phyloP scores from a whole-genome alignment of 441 rosid genomes.

The Gossypium davidsonii region DNA sequence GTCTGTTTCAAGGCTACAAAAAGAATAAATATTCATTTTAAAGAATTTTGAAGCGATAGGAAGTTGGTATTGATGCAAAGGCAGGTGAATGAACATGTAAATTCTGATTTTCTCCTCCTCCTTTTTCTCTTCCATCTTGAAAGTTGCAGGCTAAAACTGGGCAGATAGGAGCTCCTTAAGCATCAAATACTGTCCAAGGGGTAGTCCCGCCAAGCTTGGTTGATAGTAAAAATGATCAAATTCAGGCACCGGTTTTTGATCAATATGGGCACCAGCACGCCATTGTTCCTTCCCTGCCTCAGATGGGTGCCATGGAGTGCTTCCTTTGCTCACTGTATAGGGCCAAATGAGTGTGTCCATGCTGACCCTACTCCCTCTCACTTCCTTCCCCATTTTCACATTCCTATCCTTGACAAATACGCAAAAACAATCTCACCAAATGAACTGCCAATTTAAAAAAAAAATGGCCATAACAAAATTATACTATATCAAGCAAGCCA shows the following conservation, averaged over 20 bases:
- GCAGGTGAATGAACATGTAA: neutral
- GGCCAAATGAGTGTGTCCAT: neutral
- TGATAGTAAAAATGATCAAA: neutral
- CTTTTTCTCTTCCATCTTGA: neutral
- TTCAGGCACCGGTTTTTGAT: neutral
- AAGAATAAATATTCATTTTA: neutral
- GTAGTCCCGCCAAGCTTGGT: neutral
- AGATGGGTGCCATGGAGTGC: neutral
- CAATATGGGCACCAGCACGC: neutral
- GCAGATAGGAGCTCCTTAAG: neutral
- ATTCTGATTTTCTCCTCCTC: neutral
- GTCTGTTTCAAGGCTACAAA: neutral
- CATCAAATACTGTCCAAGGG: neutral
- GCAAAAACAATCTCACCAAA: neutral
- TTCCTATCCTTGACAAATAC: neutral
- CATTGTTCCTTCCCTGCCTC: neutral
- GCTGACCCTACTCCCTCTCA: neutral
- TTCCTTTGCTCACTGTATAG: neutral
- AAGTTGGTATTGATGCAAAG: neutral
- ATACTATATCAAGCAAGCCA: conserved; percentile 14
- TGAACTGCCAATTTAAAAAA: neutral
- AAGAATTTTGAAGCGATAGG: neutral
- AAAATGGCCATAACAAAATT: neutral
- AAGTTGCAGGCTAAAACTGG: neutral
- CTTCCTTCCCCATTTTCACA: neutral